These are phyloP conservation scores for Lachnellula arida DNA, from an alignment of 2,329 filamentous ascomycete genomes.

Conservation along the genomic window DNA sequence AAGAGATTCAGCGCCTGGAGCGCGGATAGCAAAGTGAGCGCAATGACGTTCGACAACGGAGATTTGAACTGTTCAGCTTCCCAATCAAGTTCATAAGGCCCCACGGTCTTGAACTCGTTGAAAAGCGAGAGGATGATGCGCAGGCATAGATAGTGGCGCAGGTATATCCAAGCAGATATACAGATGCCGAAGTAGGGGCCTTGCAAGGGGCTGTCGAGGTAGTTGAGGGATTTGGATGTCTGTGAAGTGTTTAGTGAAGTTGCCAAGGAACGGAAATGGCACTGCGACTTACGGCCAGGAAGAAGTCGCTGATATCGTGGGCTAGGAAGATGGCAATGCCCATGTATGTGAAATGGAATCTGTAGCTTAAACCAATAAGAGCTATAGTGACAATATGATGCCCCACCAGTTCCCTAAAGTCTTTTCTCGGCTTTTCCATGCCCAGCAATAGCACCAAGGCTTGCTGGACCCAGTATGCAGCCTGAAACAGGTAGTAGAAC, in stretches of 20 bases:
- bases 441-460: constrained; percentile 80
- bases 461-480: constrained; percentile 94
- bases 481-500: constrained; percentile 93
- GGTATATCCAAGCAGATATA: constrained; percentile 80
- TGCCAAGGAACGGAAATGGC: not conserved
- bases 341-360: constrained; percentile 96
- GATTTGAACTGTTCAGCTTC: constrained; percentile 74
- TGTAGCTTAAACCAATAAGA: constrained; percentile 82
- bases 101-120: constrained; percentile 69
- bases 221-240: constrained; percentile 90
- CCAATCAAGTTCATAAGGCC: constrained; percentile 74
- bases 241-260: constrained; percentile 33
- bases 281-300: constrained; percentile 70
- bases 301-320: constrained; percentile 92
- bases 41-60: constrained; percentile 63
- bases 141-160: constrained; percentile 81
- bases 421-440: constrained; percentile 89
- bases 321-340: constrained; percentile 91
- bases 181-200: constrained; percentile 81
- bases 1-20: constrained; percentile 75
- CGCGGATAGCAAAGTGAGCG: constrained; percentile 56
- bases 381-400: constrained; percentile 87
- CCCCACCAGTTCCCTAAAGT: constrained; percentile 87
- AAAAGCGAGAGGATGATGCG: constrained; percentile 71
- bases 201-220: constrained; percentile 75